phyloP scores from a whole-genome alignment of 345 rosid species.

The Pseudoturritis turrita region DNA sequence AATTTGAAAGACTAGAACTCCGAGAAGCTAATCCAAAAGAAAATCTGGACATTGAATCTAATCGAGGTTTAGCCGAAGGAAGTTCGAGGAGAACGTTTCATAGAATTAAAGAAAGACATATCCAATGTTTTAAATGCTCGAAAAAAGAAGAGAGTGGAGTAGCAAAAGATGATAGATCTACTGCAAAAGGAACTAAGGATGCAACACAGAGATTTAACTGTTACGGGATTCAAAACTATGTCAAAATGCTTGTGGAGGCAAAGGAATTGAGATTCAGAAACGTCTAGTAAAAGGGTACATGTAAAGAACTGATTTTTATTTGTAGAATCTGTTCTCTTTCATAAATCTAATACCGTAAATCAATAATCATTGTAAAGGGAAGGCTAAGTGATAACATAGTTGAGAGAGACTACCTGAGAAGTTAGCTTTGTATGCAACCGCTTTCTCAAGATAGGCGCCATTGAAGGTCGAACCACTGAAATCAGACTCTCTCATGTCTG shows the following conservation, averaged over 20 bases:
- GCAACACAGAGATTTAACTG: neutral
- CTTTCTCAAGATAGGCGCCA: slow-evolving; percentile 94
- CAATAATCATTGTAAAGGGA: neutral
- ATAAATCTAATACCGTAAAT: neutral
- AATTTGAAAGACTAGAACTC: neutral
- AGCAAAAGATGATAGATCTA: neutral
- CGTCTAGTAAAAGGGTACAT: neutral
- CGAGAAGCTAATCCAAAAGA: neutral
- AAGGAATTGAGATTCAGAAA: neutral
- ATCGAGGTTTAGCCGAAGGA: neutral
- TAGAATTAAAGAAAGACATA: too few species aligned
- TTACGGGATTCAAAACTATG: neutral
- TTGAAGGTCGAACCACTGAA: slow-evolving; percentile 93
- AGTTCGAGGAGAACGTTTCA: too few species aligned
- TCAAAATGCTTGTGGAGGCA: neutral
- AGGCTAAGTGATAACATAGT: neutral
- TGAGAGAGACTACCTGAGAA: slow-evolving; percentile 53
- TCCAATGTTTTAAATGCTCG: too few species aligned
- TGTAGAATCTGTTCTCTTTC: neutral
- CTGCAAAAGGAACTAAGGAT: neutral
- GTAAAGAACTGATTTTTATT: neutral
- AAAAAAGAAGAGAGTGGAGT: too few species aligned
- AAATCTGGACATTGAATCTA: neutral
- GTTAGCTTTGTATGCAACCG: slow-evolving; percentile 91
- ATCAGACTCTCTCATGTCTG: slow-evolving; percentile 94